Evolutionary conservation across 164 flowering plant genomes (phyloP).

Genomic region (Piper longum): DNA sequence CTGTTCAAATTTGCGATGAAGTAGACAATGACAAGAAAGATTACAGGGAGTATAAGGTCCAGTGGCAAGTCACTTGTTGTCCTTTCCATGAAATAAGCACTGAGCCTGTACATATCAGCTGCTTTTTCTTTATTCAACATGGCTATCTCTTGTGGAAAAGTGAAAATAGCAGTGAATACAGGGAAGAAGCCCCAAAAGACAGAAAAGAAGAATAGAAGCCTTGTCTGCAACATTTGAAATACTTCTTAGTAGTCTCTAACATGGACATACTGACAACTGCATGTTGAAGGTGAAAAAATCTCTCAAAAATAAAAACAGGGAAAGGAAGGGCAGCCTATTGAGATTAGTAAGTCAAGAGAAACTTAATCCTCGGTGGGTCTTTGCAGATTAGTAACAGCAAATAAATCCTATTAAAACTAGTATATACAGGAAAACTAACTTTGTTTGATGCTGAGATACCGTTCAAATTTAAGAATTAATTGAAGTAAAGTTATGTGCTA

Average conservation of each 20-base stretch:
- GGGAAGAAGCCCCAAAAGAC: slow-evolving; percentile 10
- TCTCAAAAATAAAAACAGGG: too few relatives aligned
- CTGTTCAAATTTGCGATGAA: slow-evolving; percentile 60
- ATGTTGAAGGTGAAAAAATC: too few relatives aligned
- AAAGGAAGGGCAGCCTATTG: too few relatives aligned
- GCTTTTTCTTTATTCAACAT: slow-evolving; percentile 62
- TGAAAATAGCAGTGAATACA: slow-evolving; percentile 8
- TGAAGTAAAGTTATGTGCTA: not conserved
- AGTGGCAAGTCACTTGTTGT: slow-evolving; percentile 67
- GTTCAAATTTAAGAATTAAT: too few relatives aligned
- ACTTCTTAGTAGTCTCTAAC: too few relatives aligned
- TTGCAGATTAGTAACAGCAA: too few relatives aligned
- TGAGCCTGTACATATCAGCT: slow-evolving; percentile 63
- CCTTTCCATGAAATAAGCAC: slow-evolving; percentile 61
- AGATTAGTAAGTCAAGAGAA: too few relatives aligned
- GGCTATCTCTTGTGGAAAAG: slow-evolving; percentile 25
- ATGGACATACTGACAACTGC: too few relatives aligned
- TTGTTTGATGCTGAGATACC: too few relatives aligned
- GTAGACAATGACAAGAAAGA: slow-evolving; percentile 52
- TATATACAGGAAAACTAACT: too few relatives aligned
- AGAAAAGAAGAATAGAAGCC: slow-evolving; percentile 5
- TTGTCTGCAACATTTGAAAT: slow-evolving; percentile 1
- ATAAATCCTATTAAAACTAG: too few relatives aligned
- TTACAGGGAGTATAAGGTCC: slow-evolving; percentile 48
- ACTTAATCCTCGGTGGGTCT: too few relatives aligned